phyloP scores from a whole-genome alignment of 768 basidiomycete species.

The Kwoniella dendrophila region DNA sequence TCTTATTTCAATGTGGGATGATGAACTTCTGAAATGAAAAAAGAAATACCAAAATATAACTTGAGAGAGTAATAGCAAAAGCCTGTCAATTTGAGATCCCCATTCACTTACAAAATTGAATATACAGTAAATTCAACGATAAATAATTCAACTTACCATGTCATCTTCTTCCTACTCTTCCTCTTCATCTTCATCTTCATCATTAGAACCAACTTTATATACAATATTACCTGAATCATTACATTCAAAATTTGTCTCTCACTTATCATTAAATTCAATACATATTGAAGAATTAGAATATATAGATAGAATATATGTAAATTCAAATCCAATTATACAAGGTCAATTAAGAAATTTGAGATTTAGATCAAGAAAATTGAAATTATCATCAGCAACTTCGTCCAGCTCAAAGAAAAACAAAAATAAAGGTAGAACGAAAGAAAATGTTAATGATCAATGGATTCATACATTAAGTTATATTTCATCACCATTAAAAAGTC shows the following conservation, averaged over 20 bases:
- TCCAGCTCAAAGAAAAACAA: too few relatives aligned
- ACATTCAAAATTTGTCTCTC: conserved; percentile 18
- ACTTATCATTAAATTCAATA: conserved; percentile 36
- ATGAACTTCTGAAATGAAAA: too few relatives aligned
- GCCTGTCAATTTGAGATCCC: too few relatives aligned
- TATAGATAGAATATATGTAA: conserved; percentile 28
- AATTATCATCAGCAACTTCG: neutral
- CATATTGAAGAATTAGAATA: conserved; percentile 28
- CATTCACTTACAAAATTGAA: too few relatives aligned
- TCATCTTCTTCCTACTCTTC: neutral
- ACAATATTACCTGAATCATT: conserved; percentile 35
- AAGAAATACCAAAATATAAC: too few relatives aligned
- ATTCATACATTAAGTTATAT: conserved; percentile 35
- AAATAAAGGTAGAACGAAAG: conserved; percentile 6
- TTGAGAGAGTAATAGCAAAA: too few relatives aligned
- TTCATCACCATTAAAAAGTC: conserved; percentile 22
- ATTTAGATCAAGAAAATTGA: conserved; percentile 16
- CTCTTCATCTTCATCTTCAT: neutral
- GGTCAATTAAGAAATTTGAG: conserved; percentile 35
- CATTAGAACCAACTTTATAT: conserved; percentile 39
- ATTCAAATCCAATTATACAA: conserved; percentile 30
- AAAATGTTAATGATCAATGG: neutral
- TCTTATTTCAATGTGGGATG: too few relatives aligned
- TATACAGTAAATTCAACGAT: too few relatives aligned
- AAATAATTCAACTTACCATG: too few relatives aligned